Base-by-base conservation (phyloP, 352 stramenopile genomes). In the Phytophthora podocarpi region DNA sequence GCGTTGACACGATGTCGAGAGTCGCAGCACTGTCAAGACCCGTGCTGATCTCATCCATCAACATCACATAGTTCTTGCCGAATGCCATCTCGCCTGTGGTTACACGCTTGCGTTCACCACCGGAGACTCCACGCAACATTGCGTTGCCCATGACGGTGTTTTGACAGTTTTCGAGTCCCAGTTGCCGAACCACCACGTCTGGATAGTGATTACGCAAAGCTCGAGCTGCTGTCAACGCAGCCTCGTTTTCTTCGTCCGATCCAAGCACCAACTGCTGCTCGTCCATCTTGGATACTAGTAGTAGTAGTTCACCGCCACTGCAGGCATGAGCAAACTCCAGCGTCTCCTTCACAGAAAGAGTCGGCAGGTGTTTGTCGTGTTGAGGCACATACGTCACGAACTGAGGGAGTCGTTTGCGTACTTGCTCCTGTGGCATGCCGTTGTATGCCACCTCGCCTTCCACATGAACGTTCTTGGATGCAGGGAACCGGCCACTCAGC, bases 31-130 rank as follows among this genome's bases (percentile, higher is more conserved):
- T 82, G 60, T 90, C 78, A 1, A 90, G 73, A 20, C 81, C 80
- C 32, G 76, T 89, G 39, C 59, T 81, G 65, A 89, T 86, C 55
- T 89, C 72, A 72, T 98, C 92, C 69, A 97, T 86, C 26, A 97
- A 56, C 28, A 90, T 74, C 15, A 96, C 73, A 15, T 69, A 67
- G 37, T 90, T 91, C 53, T 90, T 80, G 10, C 87, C 95, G 11
- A 98, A 84, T 51, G 93, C 69, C 84, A 90, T 87, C 47, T 95
- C 82, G 30, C 79, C 83, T 2, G 71, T 82, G 3, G 85, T 94
- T 36, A 93, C 80, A 39, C 86, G 85, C 66, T 90, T 90, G n/a
- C 82, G 73, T 40, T 95, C 78, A 5, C 85, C 85, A 11, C 85
- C 85, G 4, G 81, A 92, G 48, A 95, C 69, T 20, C 86, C 86